Conservation (phyloP, 495 filamentous ascomycete species). For the Evernia prunastri region DNA sequence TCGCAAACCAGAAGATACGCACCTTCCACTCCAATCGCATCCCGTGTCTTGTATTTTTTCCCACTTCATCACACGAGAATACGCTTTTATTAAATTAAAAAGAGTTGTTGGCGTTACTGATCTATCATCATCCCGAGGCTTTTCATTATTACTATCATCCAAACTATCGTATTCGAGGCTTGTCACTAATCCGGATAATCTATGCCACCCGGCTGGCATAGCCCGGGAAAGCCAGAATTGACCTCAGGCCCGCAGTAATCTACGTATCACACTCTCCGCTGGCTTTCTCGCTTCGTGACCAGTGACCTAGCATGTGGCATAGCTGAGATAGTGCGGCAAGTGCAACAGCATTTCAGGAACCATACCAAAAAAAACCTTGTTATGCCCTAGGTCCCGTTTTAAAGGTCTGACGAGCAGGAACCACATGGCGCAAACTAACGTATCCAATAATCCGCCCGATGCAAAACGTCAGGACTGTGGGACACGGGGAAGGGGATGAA, state of each 20-base stretch:
- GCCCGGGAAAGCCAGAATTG: background rate
- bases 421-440: background rate
- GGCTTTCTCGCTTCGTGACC: background rate
- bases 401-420: background rate
- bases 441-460: background rate
- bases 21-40: background rate
- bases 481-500: background rate
- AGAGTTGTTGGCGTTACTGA: no score
- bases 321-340: no score
- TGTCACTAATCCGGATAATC: background rate
- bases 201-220: background rate
- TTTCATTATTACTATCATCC: background rate
- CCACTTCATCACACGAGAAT: background rate
- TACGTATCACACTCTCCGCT: no score
- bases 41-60: background rate
- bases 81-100: no score
- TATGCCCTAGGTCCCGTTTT: background rate
- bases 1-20: background rate
- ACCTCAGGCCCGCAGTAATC: no score
- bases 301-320: background rate
- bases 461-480: background rate
- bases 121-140: no score
- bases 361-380: background rate
- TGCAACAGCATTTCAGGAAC: no score
- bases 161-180: background rate